Evolutionary conservation across 805 yeast genomes (phyloP).

Genomic region (Wickerhamiella cacticola): DNA sequence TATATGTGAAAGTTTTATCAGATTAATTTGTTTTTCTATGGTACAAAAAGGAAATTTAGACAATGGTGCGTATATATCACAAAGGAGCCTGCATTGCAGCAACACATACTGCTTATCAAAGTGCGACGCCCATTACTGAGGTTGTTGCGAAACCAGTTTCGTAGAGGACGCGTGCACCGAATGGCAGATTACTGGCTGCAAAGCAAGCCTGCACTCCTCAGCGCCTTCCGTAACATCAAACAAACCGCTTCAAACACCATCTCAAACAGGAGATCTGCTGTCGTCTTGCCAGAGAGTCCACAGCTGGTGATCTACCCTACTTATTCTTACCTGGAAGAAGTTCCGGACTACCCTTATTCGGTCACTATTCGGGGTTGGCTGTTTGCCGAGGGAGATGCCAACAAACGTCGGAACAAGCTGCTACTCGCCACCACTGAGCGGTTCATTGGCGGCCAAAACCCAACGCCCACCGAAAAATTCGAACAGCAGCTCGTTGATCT

Average conservation of each 20-base stretch:
- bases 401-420: conserved; percentile 52
- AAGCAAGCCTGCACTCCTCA: conserved; percentile 8
- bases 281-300: not conserved
- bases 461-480: conserved; percentile 13
- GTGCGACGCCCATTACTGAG: conserved; percentile 4
- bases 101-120: conserved; percentile 3
- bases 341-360: conserved; percentile 12
- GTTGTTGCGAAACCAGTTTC: not conserved
- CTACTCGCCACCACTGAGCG: conserved; percentile 29
- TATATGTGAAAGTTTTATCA: no score
- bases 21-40: no score
- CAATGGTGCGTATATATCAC: no score
- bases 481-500: conserved; percentile 11
- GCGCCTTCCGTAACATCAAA: conserved; percentile 11
- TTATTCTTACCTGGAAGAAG: conserved; percentile 7
- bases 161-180: conserved; percentile 1
- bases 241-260: not conserved
- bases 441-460: conserved; percentile 20
- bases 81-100: not conserved
- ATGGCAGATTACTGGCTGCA: conserved; percentile 15
- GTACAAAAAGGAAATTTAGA: no score
- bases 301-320: conserved; percentile 13
- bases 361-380: conserved; percentile 53
- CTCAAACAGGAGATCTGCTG: not conserved
- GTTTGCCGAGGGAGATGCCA: conserved; percentile 53